A percentile compares a stretch with the other conserved stretches of the same genome.
Conservation (phyloP, 148 eudicot species). For the Mesembryanthemum crystallinum region DNA sequence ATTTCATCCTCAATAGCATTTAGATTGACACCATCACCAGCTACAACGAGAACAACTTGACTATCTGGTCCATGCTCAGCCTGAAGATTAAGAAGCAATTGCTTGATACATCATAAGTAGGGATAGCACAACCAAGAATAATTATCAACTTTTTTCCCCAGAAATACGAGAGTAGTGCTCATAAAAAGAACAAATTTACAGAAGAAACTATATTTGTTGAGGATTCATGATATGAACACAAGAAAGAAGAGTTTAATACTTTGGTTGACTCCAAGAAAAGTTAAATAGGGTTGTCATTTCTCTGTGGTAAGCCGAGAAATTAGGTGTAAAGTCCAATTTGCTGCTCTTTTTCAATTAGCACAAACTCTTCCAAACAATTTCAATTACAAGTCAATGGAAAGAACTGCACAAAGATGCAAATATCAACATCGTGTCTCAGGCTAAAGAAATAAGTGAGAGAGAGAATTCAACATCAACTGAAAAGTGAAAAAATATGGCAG, state of each 20-base stretch:
- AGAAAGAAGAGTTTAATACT: not conserved
- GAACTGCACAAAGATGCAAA: not conserved
- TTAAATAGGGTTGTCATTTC: not conserved
- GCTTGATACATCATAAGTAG: constrained; percentile 8
- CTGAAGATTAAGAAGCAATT: constrained; percentile 39
- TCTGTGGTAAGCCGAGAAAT: not conserved
- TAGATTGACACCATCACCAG: constrained; percentile 79
- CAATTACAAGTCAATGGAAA: not conserved
- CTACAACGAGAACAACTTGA: constrained; percentile 93
- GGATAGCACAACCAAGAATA: not conserved
- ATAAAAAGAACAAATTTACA: not conserved
- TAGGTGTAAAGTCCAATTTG: not conserved
- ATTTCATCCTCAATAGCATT: constrained; percentile 70
- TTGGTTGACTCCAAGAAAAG: not conserved
- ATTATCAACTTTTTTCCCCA: not conserved
- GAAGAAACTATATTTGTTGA: not conserved
- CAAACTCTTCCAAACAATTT: not conserved
- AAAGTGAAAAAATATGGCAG: constrained; percentile 10
- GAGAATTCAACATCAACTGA: not conserved
- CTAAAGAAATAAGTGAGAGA: not conserved
- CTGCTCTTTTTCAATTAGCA: not conserved
- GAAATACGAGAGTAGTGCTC: not conserved
- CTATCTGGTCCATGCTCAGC: constrained; percentile 99
- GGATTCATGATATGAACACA: not conserved
- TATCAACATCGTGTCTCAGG: not conserved